Evolutionary conservation across 495 filamentous ascomycete genomes (phyloP), one percentile per base, ranked within the genome.

Genomic region (Aspergillus carlsbadensis): DNA sequence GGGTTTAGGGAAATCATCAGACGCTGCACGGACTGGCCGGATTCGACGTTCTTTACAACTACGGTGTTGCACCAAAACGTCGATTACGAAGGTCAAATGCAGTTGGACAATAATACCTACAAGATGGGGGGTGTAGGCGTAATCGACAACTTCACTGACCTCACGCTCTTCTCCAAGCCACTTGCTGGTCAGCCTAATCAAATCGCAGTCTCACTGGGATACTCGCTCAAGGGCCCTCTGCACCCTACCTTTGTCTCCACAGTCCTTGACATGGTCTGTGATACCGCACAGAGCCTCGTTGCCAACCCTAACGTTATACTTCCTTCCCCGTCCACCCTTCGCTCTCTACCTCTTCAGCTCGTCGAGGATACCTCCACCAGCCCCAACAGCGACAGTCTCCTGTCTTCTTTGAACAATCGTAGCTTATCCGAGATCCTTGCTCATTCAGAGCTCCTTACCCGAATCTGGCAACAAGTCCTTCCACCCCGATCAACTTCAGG

Each of bases 1-100:
- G 83, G 83, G 6, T 81, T 82, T 71, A 64, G 77, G 3, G 80
- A 86, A 39, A 87, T 86, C 44, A 75, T 85, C 54, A 65, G 77
- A 22, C 64, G 79, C 33, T 86, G 83, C 62, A 85, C 80, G 7
- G 71, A 80, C 46, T 86, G 83, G 84, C 79, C 82, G 5, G 66
- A 72, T 6, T 78, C 72, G 64, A 75, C 75, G 3, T 72, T 72
- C 59, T 81, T 79, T 62, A 73, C 71, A 7, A 78, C 73, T 10
- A 66, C 72, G 0, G 74, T 81, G 22, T 74, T 81, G 57, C 77
- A 81, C 49, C 75, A 80, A 42, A 79, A 77, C 34, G 67, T 77
- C 24, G 67, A 70, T 10, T 73, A 74, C 18, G 72, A 76, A 15
- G 72, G 67, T 1, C 62, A 69, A 17, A 68, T 81, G 24, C 64